Conservation (phyloP, 768 basidiomycete species). For the Amanita pseudoporphyria region DNA sequence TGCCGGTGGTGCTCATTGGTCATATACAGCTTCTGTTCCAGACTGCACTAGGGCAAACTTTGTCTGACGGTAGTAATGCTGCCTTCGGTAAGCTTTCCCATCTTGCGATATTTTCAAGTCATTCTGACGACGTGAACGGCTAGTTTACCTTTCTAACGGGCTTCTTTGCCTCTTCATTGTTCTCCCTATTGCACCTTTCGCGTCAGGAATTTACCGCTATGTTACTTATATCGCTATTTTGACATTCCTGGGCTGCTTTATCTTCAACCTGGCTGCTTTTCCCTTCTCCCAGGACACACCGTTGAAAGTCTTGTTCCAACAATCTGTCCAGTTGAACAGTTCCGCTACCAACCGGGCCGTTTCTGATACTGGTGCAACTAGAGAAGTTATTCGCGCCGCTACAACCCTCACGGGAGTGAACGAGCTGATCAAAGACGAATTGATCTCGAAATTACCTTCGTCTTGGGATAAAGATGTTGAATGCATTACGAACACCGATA, state of each 20-base stretch:
- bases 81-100: constrained; percentile 31
- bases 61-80: constrained; percentile 25
- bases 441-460: constrained; percentile 47
- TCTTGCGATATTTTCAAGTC: neutral
- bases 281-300: constrained; percentile 57
- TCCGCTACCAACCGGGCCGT: constrained; percentile 13
- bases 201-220: constrained; percentile 33
- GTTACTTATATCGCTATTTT: constrained; percentile 22
- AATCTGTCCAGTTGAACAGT: constrained; percentile 38
- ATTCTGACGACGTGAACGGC: neutral
- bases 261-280: constrained; percentile 36
- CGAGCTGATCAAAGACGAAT: constrained; percentile 29
- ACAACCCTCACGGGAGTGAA: constrained; percentile 37
- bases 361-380: constrained; percentile 8
- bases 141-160: constrained; percentile 43
- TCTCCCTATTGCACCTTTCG: constrained; percentile 57
- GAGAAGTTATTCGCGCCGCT: constrained; percentile 18
- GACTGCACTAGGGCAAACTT: constrained; percentile 19
- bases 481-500: constrained; percentile 19
- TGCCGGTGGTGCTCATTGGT: constrained; percentile 20
- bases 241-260: constrained; percentile 33
- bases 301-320: constrained; percentile 65
- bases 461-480: constrained; percentile 24
- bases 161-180: constrained; percentile 40
- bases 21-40: constrained; percentile 18